These are phyloP conservation scores for Raphanus sativus DNA, from an alignment of 345 rosid genomes.

Conservation along the genomic window DNA sequence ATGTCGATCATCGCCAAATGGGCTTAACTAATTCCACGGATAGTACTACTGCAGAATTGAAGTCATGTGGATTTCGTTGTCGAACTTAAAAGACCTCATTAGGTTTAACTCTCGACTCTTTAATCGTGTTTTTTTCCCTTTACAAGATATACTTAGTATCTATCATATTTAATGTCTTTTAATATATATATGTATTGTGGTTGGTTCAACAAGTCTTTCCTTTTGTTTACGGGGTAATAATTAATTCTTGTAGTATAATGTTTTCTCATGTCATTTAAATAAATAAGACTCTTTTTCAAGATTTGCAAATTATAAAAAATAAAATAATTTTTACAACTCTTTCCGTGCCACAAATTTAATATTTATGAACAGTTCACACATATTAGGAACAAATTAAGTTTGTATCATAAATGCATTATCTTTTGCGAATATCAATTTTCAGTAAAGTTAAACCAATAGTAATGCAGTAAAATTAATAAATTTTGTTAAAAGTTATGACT, in stretches of 20 bases:
- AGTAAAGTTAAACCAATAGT: too few species aligned
- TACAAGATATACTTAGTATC: constrained; percentile 8
- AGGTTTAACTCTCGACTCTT: constrained; percentile 27
- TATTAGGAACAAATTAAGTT: too few species aligned
- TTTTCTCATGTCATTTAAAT: neutral
- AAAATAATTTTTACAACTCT: too few species aligned
- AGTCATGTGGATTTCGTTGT: constrained; percentile 13
- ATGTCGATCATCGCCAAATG: constrained; percentile 78
- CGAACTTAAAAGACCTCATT: constrained; percentile 13
- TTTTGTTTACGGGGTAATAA: neutral
- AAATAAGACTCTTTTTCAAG: neutral
- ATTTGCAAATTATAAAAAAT: neutral
- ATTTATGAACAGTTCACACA: too few species aligned
- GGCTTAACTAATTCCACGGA: constrained; percentile 45
- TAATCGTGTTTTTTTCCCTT: neutral
- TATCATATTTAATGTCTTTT: constrained; percentile 11
- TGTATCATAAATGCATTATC: too few species aligned
- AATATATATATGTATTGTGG: constrained; percentile 15
- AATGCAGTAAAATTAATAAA: too few species aligned
- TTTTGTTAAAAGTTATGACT: too few species aligned
- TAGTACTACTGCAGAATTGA: neutral
- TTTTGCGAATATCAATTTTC: too few species aligned
- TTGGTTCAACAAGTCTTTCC: constrained; percentile 4
- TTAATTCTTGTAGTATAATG: constrained; percentile 5
- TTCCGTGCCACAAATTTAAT: too few species aligned